Conservation (phyloP, 352 stramenopile genomes). For the Paralagenidium karlingii region DNA sequence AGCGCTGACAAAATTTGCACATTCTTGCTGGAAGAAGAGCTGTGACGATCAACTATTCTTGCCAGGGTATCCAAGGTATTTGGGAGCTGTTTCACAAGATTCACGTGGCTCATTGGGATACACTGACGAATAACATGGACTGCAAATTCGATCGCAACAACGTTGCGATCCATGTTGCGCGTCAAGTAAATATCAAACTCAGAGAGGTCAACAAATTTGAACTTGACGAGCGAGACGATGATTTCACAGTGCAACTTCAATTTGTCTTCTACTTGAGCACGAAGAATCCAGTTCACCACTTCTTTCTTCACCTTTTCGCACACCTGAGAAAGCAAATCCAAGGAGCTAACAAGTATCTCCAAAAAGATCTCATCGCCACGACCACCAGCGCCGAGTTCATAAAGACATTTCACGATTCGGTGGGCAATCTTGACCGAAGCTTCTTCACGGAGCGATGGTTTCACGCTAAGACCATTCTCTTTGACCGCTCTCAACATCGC, state of each 20-base stretch:
- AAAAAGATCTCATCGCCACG: constrained; percentile 88
- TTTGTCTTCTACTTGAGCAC: constrained; percentile 89
- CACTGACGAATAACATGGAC: constrained; percentile 90
- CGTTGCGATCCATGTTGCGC: constrained; percentile 91
- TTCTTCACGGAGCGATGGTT: constrained; percentile 75
- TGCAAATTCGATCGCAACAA: constrained; percentile 93
- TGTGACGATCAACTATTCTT: constrained; percentile 74
- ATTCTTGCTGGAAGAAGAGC: constrained; percentile 69
- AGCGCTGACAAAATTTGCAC: constrained; percentile 71
- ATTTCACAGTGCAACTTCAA: constrained; percentile 94
- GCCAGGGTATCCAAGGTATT: constrained; percentile 89
- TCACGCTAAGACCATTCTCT: constrained; percentile 57
- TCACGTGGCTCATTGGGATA: constrained; percentile 89
- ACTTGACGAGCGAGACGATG: constrained; percentile 90
- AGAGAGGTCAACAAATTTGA: constrained; percentile 85
- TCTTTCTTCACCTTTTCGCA: constrained; percentile 91
- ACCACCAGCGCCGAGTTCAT: constrained; percentile 81
- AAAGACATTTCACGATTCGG: constrained; percentile 96
- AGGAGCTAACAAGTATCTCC: constrained; percentile 90
- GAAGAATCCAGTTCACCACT: constrained; percentile 89
- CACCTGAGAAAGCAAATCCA: constrained; percentile 88
- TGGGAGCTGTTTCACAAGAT: constrained; percentile 80
- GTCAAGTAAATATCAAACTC: constrained; percentile 94
- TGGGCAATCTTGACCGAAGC: constrained; percentile 93
- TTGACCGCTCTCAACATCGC: constrained; percentile 67